Evolutionary conservation across 2,329 filamentous ascomycete genomes (phyloP), one percentile per base, ranked within the genome.

Genomic region (Kalaharituber pfeilii): DNA sequence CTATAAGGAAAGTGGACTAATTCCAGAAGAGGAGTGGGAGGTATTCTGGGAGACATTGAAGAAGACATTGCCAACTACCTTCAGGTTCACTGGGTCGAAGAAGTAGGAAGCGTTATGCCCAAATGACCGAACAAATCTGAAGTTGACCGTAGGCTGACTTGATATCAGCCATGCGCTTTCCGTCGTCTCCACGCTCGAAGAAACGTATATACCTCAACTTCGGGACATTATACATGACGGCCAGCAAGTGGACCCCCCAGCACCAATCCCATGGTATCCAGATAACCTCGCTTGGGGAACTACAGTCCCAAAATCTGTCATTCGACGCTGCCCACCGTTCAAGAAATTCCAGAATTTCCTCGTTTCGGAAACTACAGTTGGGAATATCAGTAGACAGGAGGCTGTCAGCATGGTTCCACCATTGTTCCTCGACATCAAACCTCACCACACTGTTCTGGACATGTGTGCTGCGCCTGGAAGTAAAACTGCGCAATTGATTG

Each of bases 361-460:
- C 51, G 91, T 98, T 50, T 93, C 89, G 52, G 91, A 98, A 74
- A 95, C 91, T 3, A 87, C 84, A 54, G 87, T 96, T 22, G 91
- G 91, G 64, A 98, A 96, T 68, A 96, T 98, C 65, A 94, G 85
- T 69, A 80, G 91, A 64, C 91, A 98, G 70, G 91, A 98, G 71
- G 83, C 94, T 45, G 91, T 98, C 65, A 94, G 86, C 72, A 98
- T 98, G 91, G 96, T 98, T 59, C 91, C 91, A 25, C 91, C 91
- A 25, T 76, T 96, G 63, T 75, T 96, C 63, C 84, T 98, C 74
- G 88, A 96, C 65, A 75, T 96, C 51, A 79, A 80, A 62, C 88
- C 91, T 3, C 86, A 88, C 52, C 94, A 95, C 82, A 84, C 82
- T 1, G 88, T 95, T 8, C 72, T 98, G 63, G 91, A 98, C 68